Evolutionary conservation across 495 filamentous ascomycete genomes (phyloP).

Genomic region (Penicillium ochrochloron): DNA sequence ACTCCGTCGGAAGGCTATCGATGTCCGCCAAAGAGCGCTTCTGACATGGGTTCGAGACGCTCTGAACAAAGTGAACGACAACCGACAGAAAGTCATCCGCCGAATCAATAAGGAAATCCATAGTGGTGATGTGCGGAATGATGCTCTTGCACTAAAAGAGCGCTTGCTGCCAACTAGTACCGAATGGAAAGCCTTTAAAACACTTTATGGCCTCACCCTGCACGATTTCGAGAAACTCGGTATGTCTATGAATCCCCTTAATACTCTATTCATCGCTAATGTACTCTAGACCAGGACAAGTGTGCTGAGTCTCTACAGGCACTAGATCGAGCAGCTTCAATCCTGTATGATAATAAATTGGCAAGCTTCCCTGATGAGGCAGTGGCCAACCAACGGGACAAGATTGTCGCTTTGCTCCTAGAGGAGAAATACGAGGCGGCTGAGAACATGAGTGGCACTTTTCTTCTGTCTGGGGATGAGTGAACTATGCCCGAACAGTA

Average conservation of each 20-base stretch:
- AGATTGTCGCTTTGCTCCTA: slow-evolving; percentile 15
- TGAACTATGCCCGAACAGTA: no score
- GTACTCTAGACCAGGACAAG: slow-evolving; percentile 13
- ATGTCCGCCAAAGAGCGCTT: slow-evolving; percentile 16
- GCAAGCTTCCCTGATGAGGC: slow-evolving; percentile 11
- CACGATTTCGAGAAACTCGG: slow-evolving; percentile 12
- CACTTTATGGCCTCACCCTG: slow-evolving; percentile 15
- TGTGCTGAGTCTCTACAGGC: slow-evolving; percentile 9
- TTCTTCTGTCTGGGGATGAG: no score
- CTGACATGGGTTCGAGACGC: slow-evolving; percentile 13
- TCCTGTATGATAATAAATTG: slow-evolving; percentile 7
- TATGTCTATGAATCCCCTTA: not conserved
- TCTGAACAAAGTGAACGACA: slow-evolving; percentile 7
- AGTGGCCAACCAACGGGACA: slow-evolving; percentile 14
- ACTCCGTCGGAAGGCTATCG: slow-evolving; percentile 10
- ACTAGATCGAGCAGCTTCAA: slow-evolving; percentile 16
- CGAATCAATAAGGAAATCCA: slow-evolving; percentile 10
- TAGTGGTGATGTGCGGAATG: slow-evolving; percentile 12
- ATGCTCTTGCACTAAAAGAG: slow-evolving; percentile 15
- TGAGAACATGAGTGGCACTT: slow-evolving; percentile 19
- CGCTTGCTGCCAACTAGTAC: slow-evolving; percentile 13
- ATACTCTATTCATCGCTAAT: slow-evolving; percentile 6
- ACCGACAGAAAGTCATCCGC: not conserved
- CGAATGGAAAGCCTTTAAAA: slow-evolving; percentile 12
- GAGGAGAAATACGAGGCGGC: slow-evolving; percentile 19